Conservation (phyloP, 306 rosid genomes). For the Cercis canadensis region DNA sequence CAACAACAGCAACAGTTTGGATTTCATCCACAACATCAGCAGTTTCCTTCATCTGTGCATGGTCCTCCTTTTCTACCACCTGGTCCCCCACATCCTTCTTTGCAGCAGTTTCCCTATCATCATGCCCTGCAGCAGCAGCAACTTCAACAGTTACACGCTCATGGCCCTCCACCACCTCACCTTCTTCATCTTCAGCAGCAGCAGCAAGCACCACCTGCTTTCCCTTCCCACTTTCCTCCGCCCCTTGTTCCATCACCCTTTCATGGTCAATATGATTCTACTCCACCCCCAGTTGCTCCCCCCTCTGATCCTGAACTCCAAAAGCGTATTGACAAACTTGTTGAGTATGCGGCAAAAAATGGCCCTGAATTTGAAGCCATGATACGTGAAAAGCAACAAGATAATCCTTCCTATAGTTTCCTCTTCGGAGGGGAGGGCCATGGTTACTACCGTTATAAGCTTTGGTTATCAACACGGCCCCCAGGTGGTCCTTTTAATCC, state of each 20-base stretch:
- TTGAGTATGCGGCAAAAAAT: slow-evolving; percentile 85
- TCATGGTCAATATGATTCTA: slow-evolving; percentile 57
- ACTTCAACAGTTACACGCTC: slow-evolving; percentile 63
- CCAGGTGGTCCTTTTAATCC: slow-evolving; percentile 76
- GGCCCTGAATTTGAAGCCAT: slow-evolving; percentile 97
- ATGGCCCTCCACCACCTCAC: slow-evolving; percentile 72
- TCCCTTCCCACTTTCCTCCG: slow-evolving; percentile 70
- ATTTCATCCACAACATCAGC: slow-evolving; percentile 88
- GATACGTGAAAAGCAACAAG: slow-evolving; percentile 93
- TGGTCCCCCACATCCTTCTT: slow-evolving; percentile 77
- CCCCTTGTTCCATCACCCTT: slow-evolving; percentile 65
- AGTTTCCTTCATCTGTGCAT: slow-evolving; percentile 74
- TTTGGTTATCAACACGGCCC: slow-evolving; percentile 71
- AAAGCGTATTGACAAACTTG: slow-evolving; percentile 89
- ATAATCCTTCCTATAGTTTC: slow-evolving; percentile 88
- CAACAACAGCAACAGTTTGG: slow-evolving; percentile 81
- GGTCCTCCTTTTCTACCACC: slow-evolving; percentile 87
- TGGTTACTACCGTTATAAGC: slow-evolving; percentile 79
- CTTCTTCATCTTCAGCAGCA: slow-evolving; percentile 76
- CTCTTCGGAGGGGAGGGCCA: slow-evolving; percentile 98
- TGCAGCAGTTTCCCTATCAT: slow-evolving; percentile 83
- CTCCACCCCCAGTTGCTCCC: slow-evolving; percentile 73
- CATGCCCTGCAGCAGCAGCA: slow-evolving; percentile 67
- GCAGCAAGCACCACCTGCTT: slow-evolving; percentile 69
- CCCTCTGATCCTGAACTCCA: slow-evolving; percentile 95